These are phyloP conservation scores for Paramecium primaurelia DNA, from an alignment of 73 alveolate species.

Conservation along the genomic window DNA sequence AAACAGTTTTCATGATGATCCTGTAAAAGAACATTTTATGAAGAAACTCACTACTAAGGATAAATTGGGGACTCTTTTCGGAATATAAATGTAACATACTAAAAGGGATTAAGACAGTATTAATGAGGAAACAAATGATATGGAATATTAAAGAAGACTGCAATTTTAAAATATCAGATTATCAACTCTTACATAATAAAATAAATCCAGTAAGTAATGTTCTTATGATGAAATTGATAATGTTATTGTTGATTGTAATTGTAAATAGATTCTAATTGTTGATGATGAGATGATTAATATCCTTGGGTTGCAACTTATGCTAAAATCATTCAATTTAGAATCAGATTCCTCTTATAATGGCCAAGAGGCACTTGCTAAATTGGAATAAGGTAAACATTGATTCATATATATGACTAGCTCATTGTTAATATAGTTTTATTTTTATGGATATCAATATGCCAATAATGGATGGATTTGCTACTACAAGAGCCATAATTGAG, in stretches of 20 bases:
- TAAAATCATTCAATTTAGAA: not conserved
- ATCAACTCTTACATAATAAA: not conserved
- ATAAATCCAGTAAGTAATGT: not conserved
- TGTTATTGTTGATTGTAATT: not conserved
- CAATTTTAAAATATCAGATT: not conserved
- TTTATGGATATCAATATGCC: constrained; percentile 64
- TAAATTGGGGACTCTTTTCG: not conserved
- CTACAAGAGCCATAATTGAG: constrained; percentile 32
- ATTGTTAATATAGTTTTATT: not conserved
- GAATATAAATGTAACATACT: not conserved
- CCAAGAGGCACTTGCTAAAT: not conserved
- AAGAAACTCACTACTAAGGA: not conserved
- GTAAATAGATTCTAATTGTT: not conserved
- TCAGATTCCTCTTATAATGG: constrained; percentile 37
- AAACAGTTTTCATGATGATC: not conserved
- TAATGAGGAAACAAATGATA: not conserved
- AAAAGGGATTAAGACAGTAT: not conserved
- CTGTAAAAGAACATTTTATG: not conserved
- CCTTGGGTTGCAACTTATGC: not conserved
- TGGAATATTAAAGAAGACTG: not conserved
- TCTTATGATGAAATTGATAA: not conserved
- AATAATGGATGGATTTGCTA: constrained; percentile 53
- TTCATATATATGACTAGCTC: not conserved
- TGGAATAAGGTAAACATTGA: not conserved
- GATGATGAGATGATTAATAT: constrained; percentile 39